These are phyloP conservation scores for Aureobasidium melanogenum DNA, from an alignment of 2,329 filamentous ascomycete species.

Conservation along the genomic window DNA sequence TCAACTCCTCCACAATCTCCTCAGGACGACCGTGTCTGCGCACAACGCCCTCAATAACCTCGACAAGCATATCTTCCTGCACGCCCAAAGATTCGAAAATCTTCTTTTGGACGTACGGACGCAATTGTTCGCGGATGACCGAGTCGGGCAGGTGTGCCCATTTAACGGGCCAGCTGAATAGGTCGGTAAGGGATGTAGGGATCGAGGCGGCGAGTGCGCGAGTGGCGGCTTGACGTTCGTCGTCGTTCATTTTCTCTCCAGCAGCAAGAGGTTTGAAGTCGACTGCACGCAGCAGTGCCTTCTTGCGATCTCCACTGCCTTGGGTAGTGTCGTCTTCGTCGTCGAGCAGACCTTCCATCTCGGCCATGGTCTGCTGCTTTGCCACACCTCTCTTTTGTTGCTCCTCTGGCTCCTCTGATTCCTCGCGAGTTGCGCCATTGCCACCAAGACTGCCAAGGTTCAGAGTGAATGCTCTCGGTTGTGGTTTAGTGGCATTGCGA, in stretches of 20 bases:
- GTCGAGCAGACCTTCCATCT: constrained; percentile 89
- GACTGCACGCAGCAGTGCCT: constrained; percentile 19
- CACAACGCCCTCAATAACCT: constrained; percentile 83
- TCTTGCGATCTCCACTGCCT: constrained; percentile 49
- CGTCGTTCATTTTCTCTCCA: constrained; percentile 65
- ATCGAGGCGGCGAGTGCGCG: constrained; percentile 81
- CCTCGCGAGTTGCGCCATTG: neutral
- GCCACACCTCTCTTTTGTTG: constrained; percentile 21
- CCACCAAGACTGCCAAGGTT: constrained; percentile 13
- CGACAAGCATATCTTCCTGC: constrained; percentile 90
- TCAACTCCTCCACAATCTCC: constrained; percentile 74
- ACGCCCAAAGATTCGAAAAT: constrained; percentile 94
- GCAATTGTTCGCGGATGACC: constrained; percentile 74
- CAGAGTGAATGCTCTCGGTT: constrained; percentile 13
- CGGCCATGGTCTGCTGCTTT: constrained; percentile 72
- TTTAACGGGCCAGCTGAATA: constrained; percentile 88
- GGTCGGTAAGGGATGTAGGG: constrained; percentile 64
- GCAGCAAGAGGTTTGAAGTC: constrained; percentile 38
- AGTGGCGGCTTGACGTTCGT: constrained; percentile 76
- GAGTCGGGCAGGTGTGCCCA: constrained; percentile 85
- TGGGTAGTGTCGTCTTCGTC: constrained; percentile 64
- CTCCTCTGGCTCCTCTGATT: constrained; percentile 12
- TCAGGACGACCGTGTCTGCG: constrained; percentile 65
- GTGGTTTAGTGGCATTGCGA: constrained; percentile 21
- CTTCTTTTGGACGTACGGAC: constrained; percentile 96